Percentiles rank a stretch among this genome's conserved stretches.
phyloP scores from a whole-genome alignment of 768 basidiomycete genomes.

The Rhizopogon vinicolor region DNA sequence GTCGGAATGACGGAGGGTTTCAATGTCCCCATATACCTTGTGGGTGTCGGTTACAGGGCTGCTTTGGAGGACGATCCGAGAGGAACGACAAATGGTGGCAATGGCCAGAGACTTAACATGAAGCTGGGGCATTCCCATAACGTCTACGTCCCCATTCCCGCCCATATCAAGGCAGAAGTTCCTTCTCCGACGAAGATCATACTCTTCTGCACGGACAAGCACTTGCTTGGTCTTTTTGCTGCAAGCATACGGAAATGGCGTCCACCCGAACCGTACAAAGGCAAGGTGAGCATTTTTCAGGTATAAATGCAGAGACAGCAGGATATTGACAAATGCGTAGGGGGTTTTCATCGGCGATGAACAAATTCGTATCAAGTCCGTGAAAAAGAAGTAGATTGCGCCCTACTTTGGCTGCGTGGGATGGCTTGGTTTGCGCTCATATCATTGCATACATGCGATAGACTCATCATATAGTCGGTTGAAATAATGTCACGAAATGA shows the following conservation, averaged over 20 bases:
- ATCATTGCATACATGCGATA: not conserved
- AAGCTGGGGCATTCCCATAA: conserved; percentile 92
- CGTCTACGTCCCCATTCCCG: conserved; percentile 78
- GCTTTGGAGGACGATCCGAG: conserved; percentile 78
- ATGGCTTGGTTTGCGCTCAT: not conserved
- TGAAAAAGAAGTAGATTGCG: conserved; percentile 85
- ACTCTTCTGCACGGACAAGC: conserved; percentile 83
- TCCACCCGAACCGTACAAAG: conserved; percentile 96
- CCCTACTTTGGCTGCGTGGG: not conserved
- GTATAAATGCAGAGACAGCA: too few species aligned
- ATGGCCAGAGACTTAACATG: conserved; percentile 73
- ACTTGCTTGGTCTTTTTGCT: conserved; percentile 81
- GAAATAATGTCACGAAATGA: too few species aligned
- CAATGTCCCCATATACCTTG: conserved; percentile 76
- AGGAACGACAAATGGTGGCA: conserved; percentile 50
- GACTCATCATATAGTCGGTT: conserved; percentile 1
- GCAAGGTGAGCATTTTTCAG: conserved; percentile 62
- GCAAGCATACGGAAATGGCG: conserved; percentile 80
- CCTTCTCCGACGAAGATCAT: conserved; percentile 81
- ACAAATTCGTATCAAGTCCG: conserved; percentile 83
- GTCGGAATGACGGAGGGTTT: conserved; percentile 88
- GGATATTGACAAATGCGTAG: conserved; percentile 31
- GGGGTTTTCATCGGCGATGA: conserved; percentile 95
- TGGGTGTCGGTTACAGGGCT: conserved; percentile 93
- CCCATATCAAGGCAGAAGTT: conserved; percentile 75